Evolutionary conservation across 2,329 filamentous ascomycete species (phyloP).

Genomic region (Ceratocystis colombiana): DNA sequence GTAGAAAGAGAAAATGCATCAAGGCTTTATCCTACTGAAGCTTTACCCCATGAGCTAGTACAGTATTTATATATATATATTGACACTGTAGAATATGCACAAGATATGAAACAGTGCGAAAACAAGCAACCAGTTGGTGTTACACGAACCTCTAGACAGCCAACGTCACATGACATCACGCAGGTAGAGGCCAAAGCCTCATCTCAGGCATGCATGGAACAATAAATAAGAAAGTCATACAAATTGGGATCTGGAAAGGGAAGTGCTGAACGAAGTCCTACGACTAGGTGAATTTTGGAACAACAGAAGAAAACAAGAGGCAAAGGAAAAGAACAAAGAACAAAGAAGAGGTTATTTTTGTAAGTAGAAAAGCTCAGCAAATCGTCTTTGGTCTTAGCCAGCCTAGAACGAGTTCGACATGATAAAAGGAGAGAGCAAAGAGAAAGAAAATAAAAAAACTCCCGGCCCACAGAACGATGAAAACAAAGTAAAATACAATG

Average conservation of each 20-base stretch:
- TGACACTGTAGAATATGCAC: background rate
- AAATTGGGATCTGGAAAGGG: background rate
- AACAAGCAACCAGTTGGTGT: background rate
- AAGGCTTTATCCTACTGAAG: background rate
- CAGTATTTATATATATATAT: background rate
- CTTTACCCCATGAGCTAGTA: background rate
- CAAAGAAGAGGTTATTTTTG: conserved; percentile 5
- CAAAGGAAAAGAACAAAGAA: background rate
- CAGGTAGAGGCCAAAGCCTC: background rate
- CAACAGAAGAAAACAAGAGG: background rate
- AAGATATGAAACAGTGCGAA: background rate
- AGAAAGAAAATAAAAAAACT: conserved; percentile 10
- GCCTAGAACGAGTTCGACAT: conserved; percentile 21
- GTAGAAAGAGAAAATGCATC: background rate
- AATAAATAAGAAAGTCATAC: background rate
- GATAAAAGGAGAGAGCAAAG: conserved; percentile 23
- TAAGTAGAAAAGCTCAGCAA: background rate
- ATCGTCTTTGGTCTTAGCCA: background rate
- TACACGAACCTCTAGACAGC: background rate
- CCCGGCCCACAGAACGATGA: background rate
- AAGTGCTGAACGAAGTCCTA: background rate
- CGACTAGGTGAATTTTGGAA: background rate
- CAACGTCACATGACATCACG: conserved; percentile 5
- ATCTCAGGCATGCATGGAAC: background rate
- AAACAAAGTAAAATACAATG: conserved; percentile 17